These are phyloP conservation scores for Gautieria morchelliformis DNA, from an alignment of 768 basidiomycete genomes.

Conservation along the genomic window DNA sequence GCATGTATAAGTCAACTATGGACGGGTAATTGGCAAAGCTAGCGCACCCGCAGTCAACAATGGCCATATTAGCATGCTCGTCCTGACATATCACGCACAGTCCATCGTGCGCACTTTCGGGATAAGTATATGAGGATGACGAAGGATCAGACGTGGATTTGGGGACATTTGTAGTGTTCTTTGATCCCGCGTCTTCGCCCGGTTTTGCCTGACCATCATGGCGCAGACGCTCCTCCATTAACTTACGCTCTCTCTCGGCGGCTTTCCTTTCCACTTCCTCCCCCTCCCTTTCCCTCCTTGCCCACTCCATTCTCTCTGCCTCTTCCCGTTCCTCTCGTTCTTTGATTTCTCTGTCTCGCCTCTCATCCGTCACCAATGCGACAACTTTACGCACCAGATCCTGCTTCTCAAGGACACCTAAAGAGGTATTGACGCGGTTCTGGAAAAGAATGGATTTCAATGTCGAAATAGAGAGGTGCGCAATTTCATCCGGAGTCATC, in stretches of 20 bases:
- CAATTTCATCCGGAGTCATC: conserved; percentile 48
- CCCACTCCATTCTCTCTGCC: conserved; percentile 28
- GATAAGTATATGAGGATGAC: conserved; percentile 26
- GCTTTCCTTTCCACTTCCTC: conserved; percentile 14
- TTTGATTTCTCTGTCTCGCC: conserved; percentile 40
- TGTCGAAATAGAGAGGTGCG: conserved; percentile 52
- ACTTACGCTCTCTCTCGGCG: conserved; percentile 6
- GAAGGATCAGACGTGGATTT: conserved; percentile 14
- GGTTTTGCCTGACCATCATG: neutral
- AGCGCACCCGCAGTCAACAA: conserved; percentile 86
- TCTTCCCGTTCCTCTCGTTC: conserved; percentile 32
- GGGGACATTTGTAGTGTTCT: neutral
- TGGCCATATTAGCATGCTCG: conserved; percentile 87
- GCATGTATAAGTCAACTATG: conserved; percentile 1
- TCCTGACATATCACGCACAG: conserved; percentile 91
- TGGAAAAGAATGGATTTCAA: conserved; percentile 74
- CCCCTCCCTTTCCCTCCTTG: conserved; percentile 6
- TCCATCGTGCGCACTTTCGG: conserved; percentile 40
- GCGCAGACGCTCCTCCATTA: neutral
- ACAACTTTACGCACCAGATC: conserved; percentile 70
- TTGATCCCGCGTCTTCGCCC: neutral
- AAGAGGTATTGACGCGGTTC: conserved; percentile 59
- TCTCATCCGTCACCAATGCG: conserved; percentile 55
- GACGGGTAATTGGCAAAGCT: conserved; percentile 11
- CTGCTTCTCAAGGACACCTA: conserved; percentile 69